These are phyloP conservation scores for Capsicum pubescens DNA, from an alignment of 257 asterid genomes.

Conservation along the genomic window DNA sequence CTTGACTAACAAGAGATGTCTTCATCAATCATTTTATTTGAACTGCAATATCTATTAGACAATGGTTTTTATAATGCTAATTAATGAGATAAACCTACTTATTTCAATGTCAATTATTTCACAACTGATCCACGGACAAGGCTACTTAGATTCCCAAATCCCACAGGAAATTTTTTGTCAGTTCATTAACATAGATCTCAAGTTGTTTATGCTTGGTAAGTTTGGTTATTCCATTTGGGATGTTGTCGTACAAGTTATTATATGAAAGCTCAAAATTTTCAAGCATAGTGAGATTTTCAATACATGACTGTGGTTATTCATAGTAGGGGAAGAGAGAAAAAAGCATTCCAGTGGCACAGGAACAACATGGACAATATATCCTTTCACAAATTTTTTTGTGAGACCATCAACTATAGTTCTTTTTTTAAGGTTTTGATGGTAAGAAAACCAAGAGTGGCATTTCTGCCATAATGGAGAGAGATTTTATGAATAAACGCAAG, in stretches of 20 bases:
- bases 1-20: too few relatives aligned
- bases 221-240: slow-evolving; percentile 49
- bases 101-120: too few relatives aligned
- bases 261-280: slow-evolving; percentile 48
- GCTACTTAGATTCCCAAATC: slow-evolving; percentile 45
- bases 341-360: not conserved
- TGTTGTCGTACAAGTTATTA: slow-evolving; percentile 39
- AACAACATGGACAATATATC: not conserved
- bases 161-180: slow-evolving; percentile 46
- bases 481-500: slow-evolving; percentile 6
- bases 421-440: not conserved
- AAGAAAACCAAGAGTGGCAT: not conserved
- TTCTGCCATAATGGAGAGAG: not conserved
- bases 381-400: not conserved
- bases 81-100: too few relatives aligned
- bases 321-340: not conserved
- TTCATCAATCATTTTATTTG: too few relatives aligned
- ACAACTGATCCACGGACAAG: too few relatives aligned
- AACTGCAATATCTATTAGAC: too few relatives aligned
- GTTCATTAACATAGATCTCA: slow-evolving; percentile 45
- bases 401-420: not conserved
- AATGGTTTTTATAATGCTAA: too few relatives aligned
- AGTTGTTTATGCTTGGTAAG: slow-evolving; percentile 44
- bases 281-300: slow-evolving; percentile 54
- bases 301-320: slow-evolving; percentile 4